Conservation (phyloP, 1,284 basidiomycete species). For the Ustilago esculenta region DNA sequence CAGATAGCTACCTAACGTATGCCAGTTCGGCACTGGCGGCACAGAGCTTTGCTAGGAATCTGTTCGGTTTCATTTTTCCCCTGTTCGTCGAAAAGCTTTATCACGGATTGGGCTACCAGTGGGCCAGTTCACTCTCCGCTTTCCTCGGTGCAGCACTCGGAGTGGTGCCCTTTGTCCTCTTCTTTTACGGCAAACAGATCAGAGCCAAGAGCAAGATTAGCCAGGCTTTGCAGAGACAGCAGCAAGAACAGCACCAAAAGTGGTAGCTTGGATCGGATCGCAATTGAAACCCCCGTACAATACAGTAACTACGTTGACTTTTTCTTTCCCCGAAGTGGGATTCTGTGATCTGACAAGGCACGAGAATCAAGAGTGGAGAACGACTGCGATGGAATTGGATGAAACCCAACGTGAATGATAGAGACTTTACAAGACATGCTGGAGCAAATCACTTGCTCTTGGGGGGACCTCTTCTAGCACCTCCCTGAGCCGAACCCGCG, state of each 20-base stretch:
- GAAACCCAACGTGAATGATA: too few species aligned
- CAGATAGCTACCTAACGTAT: constrained; percentile 70
- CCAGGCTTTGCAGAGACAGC: constrained; percentile 32
- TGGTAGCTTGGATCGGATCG: too few species aligned
- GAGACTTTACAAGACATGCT: too few species aligned
- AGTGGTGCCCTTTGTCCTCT: constrained; percentile 74
- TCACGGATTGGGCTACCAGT: constrained; percentile 73
- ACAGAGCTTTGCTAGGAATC: constrained; percentile 76
- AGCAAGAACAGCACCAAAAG: constrained; percentile 15
- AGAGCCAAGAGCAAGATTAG: constrained; percentile 73
- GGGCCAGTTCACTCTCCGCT: constrained; percentile 77
- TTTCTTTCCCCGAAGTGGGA: too few species aligned
- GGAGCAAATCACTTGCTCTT: constrained; percentile 27
- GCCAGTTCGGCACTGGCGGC: constrained; percentile 81
- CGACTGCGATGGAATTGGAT: too few species aligned
- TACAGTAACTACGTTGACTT: too few species aligned
- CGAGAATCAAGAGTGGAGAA: too few species aligned
- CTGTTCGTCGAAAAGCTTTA: constrained; percentile 71
- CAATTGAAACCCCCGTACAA: too few species aligned
- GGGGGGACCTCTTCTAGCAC: constrained; percentile 8
- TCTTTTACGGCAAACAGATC: constrained; percentile 74
- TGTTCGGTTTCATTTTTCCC: constrained; percentile 54
- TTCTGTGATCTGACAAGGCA: not conserved
- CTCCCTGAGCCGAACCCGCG: constrained; percentile 1
- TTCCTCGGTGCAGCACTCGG: constrained; percentile 73